phyloP scores from a whole-genome alignment of 352 stramenopile species.

The Phytophthora fragariae region DNA sequence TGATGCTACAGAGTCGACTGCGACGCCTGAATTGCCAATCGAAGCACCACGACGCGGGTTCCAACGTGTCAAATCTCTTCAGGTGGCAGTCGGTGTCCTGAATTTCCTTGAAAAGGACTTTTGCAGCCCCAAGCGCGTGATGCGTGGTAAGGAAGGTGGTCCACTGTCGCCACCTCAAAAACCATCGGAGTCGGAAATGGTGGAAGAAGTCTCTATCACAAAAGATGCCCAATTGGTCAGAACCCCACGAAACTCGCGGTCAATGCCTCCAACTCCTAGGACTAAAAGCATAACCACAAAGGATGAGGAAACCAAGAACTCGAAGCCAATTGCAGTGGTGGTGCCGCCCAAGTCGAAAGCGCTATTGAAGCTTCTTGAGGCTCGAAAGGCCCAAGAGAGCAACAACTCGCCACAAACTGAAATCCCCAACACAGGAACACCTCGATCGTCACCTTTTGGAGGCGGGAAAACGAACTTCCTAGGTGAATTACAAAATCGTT shows the following conservation, averaged over 20 bases:
- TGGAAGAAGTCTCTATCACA: not conserved
- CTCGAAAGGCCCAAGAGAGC: slow-evolving; percentile 31
- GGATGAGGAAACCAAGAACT: not conserved
- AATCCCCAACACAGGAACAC: not conserved
- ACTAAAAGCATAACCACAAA: slow-evolving; percentile 8
- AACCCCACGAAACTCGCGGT: slow-evolving; percentile 16
- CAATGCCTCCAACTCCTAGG: slow-evolving; percentile 9
- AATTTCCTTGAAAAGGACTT: slow-evolving; percentile 80
- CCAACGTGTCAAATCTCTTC: slow-evolving; percentile 59
- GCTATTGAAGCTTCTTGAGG: slow-evolving; percentile 54
- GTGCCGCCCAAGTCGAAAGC: slow-evolving; percentile 62
- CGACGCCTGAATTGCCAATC: not conserved
- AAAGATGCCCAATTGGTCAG: not conserved
- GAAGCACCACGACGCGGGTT: slow-evolving; percentile 31
- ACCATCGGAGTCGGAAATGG: not conserved
- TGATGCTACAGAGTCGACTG: not conserved
- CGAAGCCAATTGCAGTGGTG: slow-evolving; percentile 16
- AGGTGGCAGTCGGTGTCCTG: slow-evolving; percentile 69
- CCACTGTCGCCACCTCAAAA: slow-evolving; percentile 16
- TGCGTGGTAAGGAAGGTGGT: slow-evolving; percentile 15
- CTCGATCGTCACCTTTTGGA: slow-evolving; percentile 28
- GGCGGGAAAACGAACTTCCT: slow-evolving; percentile 43
- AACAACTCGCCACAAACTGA: slow-evolving; percentile 10
- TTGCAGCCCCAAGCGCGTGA: slow-evolving; percentile 51
- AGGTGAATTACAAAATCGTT: slow-evolving; percentile 48